Percentiles rank a stretch among this genome's conserved stretches.
These are phyloP conservation scores for Saitozyma podzolica DNA, from an alignment of 768 basidiomycete genomes.

Conservation along the genomic window DNA sequence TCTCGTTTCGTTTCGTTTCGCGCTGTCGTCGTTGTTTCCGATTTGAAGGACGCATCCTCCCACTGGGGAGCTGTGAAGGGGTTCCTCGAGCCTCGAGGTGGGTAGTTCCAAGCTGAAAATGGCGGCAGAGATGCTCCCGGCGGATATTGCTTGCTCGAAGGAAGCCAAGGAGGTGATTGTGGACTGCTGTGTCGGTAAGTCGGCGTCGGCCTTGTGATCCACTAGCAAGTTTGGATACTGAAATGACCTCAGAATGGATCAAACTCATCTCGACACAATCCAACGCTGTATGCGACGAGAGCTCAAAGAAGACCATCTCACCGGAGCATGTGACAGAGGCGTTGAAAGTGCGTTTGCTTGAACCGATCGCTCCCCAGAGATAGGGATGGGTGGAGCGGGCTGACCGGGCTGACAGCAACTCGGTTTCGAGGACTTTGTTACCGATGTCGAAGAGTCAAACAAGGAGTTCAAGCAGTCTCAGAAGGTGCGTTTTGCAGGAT, in stretches of 20 bases:
- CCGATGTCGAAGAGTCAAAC: conserved; percentile 86
- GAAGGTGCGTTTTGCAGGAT: conserved; percentile 62
- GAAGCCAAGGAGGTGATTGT: conserved; percentile 96
- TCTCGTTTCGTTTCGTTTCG: conserved; percentile 3
- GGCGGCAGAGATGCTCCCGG: conserved; percentile 76
- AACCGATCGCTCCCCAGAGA: too few species aligned
- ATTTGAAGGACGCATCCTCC: too few species aligned
- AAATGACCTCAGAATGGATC: conserved; percentile 79
- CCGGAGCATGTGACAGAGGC: conserved; percentile 95
- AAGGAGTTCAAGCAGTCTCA: conserved; percentile 95
- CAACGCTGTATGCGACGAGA: conserved; percentile 96
- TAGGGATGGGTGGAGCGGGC: neutral
- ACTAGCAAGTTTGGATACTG: neutral
- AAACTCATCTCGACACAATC: conserved; percentile 96
- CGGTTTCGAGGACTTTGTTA: conserved; percentile 86
- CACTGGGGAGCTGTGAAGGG: too few species aligned
- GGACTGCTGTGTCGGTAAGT: conserved; percentile 95
- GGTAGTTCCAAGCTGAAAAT: neutral
- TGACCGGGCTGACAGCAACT: conserved; percentile 64
- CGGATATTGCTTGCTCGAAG: conserved; percentile 84
- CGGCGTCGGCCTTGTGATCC: neutral
- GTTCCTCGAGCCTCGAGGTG: too few species aligned
- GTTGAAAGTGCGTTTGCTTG: conserved; percentile 66
- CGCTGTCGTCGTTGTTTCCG: too few species aligned
- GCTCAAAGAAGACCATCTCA: conserved; percentile 97